Base-by-base conservation (phyloP, 2,329 filamentous ascomycete genomes). In the Scleromitrula shiraiana region DNA sequence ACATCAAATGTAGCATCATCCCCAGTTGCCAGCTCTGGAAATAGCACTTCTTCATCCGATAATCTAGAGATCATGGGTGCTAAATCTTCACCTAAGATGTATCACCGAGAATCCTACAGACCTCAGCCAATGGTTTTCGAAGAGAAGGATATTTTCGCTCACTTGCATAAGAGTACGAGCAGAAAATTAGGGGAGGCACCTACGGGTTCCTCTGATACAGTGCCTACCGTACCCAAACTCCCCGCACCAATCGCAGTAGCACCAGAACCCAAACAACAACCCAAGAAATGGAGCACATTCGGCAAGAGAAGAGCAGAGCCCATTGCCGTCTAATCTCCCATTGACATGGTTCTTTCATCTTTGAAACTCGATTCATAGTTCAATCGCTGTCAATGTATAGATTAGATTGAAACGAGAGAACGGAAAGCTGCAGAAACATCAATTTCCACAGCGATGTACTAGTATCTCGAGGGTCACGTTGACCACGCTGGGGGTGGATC, bases 161-260 rank as follows among this genome's bases (percentile, higher is more conserved):
- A 55, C 6, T 44, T 64, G n/a, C 62, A 64, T 51, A 64, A 53
- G 23, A 62, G 56, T 44, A 62, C 57, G 2, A 58, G 52, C 6
- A 53, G 62, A 35, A 64, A 64, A 42, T 27, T 64, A 4, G 62
- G 62, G 38, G 62, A 64, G 49, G 62, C 62, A 30, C 62, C 62
- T 9, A 27, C 60, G n/a, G n/a, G n/a, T n/a, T n/a, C n/a, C 10
- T 50, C 40, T 26, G 58, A 59, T 44, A 49, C 22, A 27, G 29
- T 14, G 19, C 33, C 35, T 22, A 17, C 23, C 7, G 35, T 37
- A 9, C 35, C 49, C 12, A 30, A 24, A 2, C 29, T 22, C 8
- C 24, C 35, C 4, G 44, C 14, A n/a, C 4, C 23, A 14, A 27
- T 24, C 7, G 32, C 48, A 2, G 46, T 42, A 6, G 37, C 26